Evolutionary conservation across 176 grass and related monocot species (phyloP).

Genomic region (Paspalum notatum): DNA sequence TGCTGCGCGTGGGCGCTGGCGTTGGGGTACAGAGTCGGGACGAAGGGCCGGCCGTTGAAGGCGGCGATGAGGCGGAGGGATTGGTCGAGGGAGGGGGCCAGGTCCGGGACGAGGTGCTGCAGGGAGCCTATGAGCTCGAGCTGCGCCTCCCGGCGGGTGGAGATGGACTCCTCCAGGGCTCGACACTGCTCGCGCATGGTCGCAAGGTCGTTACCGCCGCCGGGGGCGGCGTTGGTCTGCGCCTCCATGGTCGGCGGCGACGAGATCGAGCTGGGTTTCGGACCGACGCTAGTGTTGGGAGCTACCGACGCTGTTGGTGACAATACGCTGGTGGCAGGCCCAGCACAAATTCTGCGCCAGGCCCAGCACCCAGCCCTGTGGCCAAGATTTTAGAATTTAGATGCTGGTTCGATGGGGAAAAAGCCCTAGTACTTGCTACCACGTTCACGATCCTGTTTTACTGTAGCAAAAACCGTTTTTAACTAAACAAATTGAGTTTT

Average conservation of each 20-base stretch:
- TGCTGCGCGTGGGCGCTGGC: constrained; percentile 36
- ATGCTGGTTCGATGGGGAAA: too few species aligned
- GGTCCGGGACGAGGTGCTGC: constrained; percentile 67
- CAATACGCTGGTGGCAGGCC: too few species aligned
- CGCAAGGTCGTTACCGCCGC: constrained; percentile 61
- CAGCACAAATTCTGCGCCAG: too few species aligned
- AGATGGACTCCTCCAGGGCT: constrained; percentile 66
- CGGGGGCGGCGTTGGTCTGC: constrained; percentile 41
- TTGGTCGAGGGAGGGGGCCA: constrained; percentile 72
- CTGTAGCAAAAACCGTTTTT: too few species aligned
- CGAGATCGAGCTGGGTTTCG: constrained; percentile 5
- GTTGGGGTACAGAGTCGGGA: constrained; percentile 63
- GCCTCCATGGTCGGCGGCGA: constrained; percentile 48
- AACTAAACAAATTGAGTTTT: too few species aligned
- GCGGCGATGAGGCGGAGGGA: constrained; percentile 83
- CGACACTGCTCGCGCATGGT: constrained; percentile 71
- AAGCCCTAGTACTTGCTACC: too few species aligned
- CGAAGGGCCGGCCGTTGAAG: constrained; percentile 80
- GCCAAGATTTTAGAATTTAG: too few species aligned
- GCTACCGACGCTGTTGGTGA: too few species aligned
- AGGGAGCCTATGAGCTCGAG: constrained; percentile 80
- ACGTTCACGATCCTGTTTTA: too few species aligned
- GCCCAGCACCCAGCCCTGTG: too few species aligned
- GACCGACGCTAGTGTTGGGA: constrained; percentile 11
- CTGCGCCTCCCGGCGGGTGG: constrained; percentile 68